Percentiles rank a stretch among this genome's conserved stretches.
Conservation (phyloP, 1,139 yeast species). For the Candida freyschussii region DNA sequence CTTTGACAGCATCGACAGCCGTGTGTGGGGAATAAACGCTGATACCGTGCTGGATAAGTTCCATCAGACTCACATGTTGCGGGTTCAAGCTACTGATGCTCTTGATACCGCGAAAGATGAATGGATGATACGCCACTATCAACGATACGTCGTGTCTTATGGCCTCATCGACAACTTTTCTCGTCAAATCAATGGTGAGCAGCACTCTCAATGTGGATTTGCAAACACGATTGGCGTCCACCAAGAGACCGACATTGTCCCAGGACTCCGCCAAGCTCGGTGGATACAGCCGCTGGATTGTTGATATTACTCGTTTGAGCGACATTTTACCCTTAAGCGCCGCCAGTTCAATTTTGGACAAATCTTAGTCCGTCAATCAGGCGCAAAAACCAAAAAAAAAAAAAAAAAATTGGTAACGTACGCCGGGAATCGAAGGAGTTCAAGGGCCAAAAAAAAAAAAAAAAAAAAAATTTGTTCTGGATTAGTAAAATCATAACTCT, state of each 20-base stretch:
- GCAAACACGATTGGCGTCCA: constrained; percentile 43
- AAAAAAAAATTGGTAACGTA: too few species aligned
- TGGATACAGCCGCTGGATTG: constrained; percentile 70
- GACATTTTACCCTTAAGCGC: constrained; percentile 33
- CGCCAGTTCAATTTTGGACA: background rate
- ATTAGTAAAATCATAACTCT: too few species aligned
- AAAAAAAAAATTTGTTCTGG: too few species aligned
- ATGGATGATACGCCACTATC: constrained; percentile 90
- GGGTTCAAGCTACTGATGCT: constrained; percentile 63
- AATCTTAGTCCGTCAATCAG: background rate
- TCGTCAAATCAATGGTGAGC: constrained; percentile 81
- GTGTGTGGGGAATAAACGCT: constrained; percentile 96
- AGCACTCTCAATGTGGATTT: constrained; percentile 40
- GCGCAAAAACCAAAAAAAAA: too few species aligned
- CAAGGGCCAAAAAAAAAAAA: too few species aligned
- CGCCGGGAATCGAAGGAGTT: too few species aligned
- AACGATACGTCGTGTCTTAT: constrained; percentile 43
- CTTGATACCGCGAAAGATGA: constrained; percentile 85
- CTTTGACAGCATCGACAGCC: constrained; percentile 85
- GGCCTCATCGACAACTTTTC: constrained; percentile 83
- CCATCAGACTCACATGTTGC: constrained; percentile 74
- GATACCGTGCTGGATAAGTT: constrained; percentile 67
- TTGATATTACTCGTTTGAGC: constrained; percentile 42
- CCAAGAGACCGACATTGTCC: constrained; percentile 53
- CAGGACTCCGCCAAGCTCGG: constrained; percentile 78